Base-by-base conservation (phyloP, 441 rosid genomes). In the Brassica hybrid region DNA sequence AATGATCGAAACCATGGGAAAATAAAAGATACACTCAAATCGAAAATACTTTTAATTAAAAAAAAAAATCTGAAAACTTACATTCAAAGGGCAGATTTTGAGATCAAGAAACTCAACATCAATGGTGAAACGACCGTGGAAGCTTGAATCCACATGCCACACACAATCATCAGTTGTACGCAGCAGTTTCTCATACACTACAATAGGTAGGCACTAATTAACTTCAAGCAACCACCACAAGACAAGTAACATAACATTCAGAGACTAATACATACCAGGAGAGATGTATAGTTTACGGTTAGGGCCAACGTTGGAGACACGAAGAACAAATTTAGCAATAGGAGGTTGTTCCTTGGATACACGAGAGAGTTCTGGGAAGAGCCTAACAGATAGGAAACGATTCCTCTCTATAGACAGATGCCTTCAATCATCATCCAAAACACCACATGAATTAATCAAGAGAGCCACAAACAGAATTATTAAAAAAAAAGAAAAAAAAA, bases 21-120 rank as follows among this genome's bases (percentile, higher is more conserved):
- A 27, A 27, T 27, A 27, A 27, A 27, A 4, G 5, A 27, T 27
- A 27, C 30, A 27, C 30, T 27, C 30, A 27, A 19, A 27, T 27
- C 6, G 32, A 27, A 27, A 27, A 27, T 27, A 27, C 32, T 27
- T 5, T 27, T 4, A 48, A 16, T n/a, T 0, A 13, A 25, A 60
- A 60, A 6, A 23, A 45, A 2, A 14, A 56, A 19, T 19, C 4
- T 60, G 0, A 3, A 78, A 69, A 93, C 94, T 87, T 76, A 92
- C 97, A 85, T 87, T 88, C 58, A 82, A 11, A 77, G 92, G 84
- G 85, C 66, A 84, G 81, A 89, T 81, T 82, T 83, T 90, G 83
- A 94, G 87, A 74, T 94, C 98, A 14, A 94, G 86, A 83, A 94
- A 94, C 88, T 94, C 99, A 0, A 94, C 97, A 74, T 94, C 98